Evolutionary conservation across 768 basidiomycete genomes (phyloP).

Genomic region (Lactarius hatsudake): DNA sequence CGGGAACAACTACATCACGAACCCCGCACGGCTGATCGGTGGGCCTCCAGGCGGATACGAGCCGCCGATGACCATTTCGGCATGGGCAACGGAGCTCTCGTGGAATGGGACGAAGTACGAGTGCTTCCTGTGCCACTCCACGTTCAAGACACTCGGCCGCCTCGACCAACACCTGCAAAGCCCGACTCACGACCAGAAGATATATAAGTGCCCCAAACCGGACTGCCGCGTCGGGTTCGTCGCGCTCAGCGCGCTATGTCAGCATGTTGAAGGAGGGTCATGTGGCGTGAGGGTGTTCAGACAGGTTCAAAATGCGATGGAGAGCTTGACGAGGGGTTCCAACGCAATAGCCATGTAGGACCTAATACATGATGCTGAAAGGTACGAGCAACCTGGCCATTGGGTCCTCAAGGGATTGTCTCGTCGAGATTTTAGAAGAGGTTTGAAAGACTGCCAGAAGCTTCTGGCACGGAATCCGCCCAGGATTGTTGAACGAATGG

Average conservation of each 20-base stretch:
- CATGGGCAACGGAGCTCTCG: constrained; percentile 39
- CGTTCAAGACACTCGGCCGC: constrained; percentile 39
- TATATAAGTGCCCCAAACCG: constrained; percentile 15
- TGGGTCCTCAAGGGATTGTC: neutral
- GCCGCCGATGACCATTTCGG: neutral
- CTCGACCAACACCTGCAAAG: constrained; percentile 67
- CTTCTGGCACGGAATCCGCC: no score
- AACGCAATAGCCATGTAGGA: constrained; percentile 3
- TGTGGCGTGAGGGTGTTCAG: constrained; percentile 20
- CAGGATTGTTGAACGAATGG: no score
- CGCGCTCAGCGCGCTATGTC: constrained; percentile 15
- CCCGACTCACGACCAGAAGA: constrained; percentile 35
- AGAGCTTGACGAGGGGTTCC: constrained; percentile 9
- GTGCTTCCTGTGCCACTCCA: constrained; percentile 58
- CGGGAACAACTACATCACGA: constrained; percentile 11
- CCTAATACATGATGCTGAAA: neutral
- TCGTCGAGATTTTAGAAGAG: no score
- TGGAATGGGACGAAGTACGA: constrained; percentile 51
- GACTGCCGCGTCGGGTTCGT: constrained; percentile 13
- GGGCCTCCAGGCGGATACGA: neutral
- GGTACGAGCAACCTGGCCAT: neutral
- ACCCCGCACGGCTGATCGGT: neutral
- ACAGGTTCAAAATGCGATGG: constrained; percentile 14
- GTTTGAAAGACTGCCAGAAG: no score
- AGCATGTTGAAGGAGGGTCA: constrained; percentile 16